These are phyloP conservation scores for Betula pendula DNA, from an alignment of 306 rosid species.

Conservation along the genomic window DNA sequence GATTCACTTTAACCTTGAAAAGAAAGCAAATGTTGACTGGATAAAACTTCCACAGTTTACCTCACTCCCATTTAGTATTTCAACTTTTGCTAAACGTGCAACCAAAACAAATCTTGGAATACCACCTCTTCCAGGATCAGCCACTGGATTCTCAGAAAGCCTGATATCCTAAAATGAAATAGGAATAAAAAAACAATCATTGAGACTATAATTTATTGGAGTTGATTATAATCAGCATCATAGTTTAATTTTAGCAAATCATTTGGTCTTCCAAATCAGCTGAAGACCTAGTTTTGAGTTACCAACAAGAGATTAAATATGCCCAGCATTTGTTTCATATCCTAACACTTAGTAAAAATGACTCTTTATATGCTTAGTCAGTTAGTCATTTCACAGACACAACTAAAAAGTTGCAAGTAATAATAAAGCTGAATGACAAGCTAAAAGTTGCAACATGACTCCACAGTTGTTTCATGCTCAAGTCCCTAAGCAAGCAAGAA, in stretches of 20 bases:
- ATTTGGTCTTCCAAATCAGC: not conserved
- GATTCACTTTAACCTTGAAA: slow-evolving; percentile 3
- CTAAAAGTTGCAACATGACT: not conserved
- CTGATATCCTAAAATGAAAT: slow-evolving; percentile 62
- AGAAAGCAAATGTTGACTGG: slow-evolving; percentile 16
- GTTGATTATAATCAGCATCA: not conserved
- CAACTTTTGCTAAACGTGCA: slow-evolving; percentile 73
- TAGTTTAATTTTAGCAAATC: not conserved
- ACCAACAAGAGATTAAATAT: not conserved
- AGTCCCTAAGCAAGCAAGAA: not conserved
- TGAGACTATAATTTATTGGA: not conserved
- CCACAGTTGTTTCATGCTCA: not conserved
- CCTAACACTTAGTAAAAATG: not conserved
- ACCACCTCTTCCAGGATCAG: slow-evolving; percentile 75
- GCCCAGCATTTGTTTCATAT: not conserved
- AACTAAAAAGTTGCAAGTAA: not conserved
- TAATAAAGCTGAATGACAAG: not conserved
- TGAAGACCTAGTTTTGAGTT: not conserved
- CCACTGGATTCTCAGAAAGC: slow-evolving; percentile 82
- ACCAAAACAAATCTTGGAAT: slow-evolving; percentile 76
- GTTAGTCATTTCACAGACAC: not conserved
- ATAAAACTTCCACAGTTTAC: slow-evolving; percentile 40
- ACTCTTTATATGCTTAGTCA: not conserved
- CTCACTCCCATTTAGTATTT: slow-evolving; percentile 88
- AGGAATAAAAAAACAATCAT: slow-evolving; percentile 22